phyloP scores from a whole-genome alignment of 106 monocot species.

The Acorus gramineus region DNA sequence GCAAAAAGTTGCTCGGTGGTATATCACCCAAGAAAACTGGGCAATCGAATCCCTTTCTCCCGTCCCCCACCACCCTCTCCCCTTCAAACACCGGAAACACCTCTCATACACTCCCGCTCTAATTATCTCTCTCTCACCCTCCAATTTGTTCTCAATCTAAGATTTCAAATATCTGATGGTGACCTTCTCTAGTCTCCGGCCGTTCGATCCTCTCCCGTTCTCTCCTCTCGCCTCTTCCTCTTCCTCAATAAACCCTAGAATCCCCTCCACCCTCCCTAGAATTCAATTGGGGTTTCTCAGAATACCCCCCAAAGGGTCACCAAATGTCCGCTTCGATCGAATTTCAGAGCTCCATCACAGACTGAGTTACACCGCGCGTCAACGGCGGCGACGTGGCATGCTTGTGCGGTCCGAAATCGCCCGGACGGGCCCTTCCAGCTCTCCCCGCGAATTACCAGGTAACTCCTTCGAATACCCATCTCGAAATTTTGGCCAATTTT shows the following conservation, averaged over 20 bases:
- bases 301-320: too few relatives aligned
- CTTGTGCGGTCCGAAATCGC: constrained; percentile 28
- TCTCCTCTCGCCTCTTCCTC: background rate
- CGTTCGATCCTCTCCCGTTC: constrained; percentile 3
- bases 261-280: background rate
- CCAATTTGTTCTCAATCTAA: too few relatives aligned
- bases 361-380: background rate
- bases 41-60: too few relatives aligned
- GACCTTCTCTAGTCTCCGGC: constrained; percentile 8
- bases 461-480: constrained; percentile 1
- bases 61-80: too few relatives aligned
- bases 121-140: too few relatives aligned
- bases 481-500: background rate
- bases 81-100: too few relatives aligned
- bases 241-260: background rate
- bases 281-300: background rate
- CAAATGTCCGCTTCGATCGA: background rate
- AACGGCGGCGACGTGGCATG: constrained; percentile 7
- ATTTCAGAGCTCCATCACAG: background rate
- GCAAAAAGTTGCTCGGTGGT: too few relatives aligned
- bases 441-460: constrained; percentile 23
- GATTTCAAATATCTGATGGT: constrained; percentile 1
- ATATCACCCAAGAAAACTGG: too few relatives aligned
- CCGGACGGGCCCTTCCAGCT: constrained; percentile 12
- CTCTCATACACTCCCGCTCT: too few relatives aligned